phyloP scores from a whole-genome alignment of 805 yeast species.

The Zygosaccharomyces gambellarensis region DNA sequence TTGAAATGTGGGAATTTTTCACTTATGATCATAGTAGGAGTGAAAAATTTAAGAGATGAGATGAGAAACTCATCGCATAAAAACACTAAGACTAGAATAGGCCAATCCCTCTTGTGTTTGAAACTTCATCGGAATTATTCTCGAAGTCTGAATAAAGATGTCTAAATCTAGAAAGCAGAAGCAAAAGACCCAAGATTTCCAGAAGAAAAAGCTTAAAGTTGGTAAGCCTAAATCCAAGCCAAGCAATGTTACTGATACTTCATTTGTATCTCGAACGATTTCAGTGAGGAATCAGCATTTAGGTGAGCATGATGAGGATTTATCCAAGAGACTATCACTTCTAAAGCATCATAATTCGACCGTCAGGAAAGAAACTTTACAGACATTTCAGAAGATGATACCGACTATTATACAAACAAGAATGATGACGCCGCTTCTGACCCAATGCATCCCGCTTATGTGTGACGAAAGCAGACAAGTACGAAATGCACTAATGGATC shows the following conservation, averaged over 20 bases:
- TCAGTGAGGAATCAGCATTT: conserved; percentile 32
- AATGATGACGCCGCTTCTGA: conserved; percentile 30
- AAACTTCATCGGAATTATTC: not conserved
- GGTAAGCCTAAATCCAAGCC: conserved; percentile 76
- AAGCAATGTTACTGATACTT: conserved; percentile 76
- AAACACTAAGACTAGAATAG: not conserved
- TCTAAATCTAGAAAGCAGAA: conserved; percentile 37
- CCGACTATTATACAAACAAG: conserved; percentile 39
- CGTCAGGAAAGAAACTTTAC: conserved; percentile 68
- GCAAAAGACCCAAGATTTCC: conserved; percentile 44
- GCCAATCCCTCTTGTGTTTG: not conserved
- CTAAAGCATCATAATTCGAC: conserved; percentile 66
- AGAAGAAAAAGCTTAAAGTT: conserved; percentile 70
- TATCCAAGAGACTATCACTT: conserved; percentile 59
- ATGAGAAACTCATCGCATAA: conserved; percentile 19
- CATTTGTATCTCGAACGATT: conserved; percentile 62
- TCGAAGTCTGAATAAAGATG: conserved; percentile 17
- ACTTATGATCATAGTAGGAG: not conserved
- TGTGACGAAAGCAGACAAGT: conserved; percentile 63
- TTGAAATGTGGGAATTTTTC: not conserved
- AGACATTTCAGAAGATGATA: conserved; percentile 46
- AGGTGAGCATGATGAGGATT: conserved; percentile 40
- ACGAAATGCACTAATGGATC: conserved; percentile 48
- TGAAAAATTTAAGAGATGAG: conserved; percentile 9
- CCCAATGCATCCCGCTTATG: conserved; percentile 31